Percentiles rank a stretch among this genome's conserved stretches.
These are phyloP conservation scores for Acephala macrosclerotiorum DNA, from an alignment of 2,329 filamentous ascomycete genomes.

Conservation along the genomic window DNA sequence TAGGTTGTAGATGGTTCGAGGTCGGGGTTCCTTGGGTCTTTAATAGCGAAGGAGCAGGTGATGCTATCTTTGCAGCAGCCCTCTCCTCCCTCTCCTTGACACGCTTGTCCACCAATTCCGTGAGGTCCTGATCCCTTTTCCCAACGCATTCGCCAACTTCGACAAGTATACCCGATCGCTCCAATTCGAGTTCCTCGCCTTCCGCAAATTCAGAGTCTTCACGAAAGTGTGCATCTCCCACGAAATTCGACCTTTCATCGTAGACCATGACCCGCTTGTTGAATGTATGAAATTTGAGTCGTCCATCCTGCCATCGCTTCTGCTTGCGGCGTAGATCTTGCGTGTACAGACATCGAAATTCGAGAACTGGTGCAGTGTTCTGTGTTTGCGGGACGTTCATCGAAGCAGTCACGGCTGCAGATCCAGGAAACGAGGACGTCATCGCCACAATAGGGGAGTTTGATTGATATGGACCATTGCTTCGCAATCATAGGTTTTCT, in stretches of 20 bases:
- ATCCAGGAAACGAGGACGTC: constrained; percentile 14
- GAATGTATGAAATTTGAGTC: constrained; percentile 86
- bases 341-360: constrained; percentile 87
- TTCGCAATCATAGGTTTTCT: background rate
- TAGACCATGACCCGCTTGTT: constrained; percentile 93
- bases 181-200: constrained; percentile 82
- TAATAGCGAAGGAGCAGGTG: constrained; percentile 35
- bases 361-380: constrained; percentile 77
- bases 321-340: constrained; percentile 85
- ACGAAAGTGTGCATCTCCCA: constrained; percentile 87
- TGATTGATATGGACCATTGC: background rate
- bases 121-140: constrained; percentile 77
- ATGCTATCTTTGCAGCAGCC: constrained; percentile 46
- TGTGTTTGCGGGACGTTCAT: constrained; percentile 39
- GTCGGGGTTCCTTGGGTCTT: constrained; percentile 39
- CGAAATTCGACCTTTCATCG: constrained; percentile 78
- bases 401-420: constrained; percentile 23
- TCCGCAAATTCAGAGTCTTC: constrained; percentile 73
- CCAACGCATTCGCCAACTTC: constrained; percentile 82
- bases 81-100: constrained; percentile 61
- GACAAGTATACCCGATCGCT: constrained; percentile 77
- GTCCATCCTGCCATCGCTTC: constrained; percentile 94
- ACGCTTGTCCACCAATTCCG: constrained; percentile 76
- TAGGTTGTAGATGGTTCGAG: constrained; percentile 58
- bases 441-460: constrained; percentile 20